Evolutionary conservation across 768 basidiomycete genomes (phyloP).

Genomic region (Trametes meyenii): DNA sequence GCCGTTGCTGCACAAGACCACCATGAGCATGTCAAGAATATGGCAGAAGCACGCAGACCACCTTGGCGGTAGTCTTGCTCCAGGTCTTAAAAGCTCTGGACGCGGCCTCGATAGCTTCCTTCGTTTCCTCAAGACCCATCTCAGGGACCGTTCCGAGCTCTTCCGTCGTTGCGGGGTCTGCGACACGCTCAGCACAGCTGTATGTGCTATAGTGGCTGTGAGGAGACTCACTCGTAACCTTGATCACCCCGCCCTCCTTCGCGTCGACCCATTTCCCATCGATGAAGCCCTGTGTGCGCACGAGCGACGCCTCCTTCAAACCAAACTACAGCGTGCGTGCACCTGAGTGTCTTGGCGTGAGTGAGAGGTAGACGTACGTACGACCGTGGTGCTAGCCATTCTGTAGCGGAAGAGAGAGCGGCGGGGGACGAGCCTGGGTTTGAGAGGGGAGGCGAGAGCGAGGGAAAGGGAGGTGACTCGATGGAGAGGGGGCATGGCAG

Average conservation of each 20-base stretch:
- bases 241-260: constrained; percentile 69
- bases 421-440: constrained; percentile 3
- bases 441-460: neutral
- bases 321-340: constrained; percentile 51
- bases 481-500: constrained; percentile 10
- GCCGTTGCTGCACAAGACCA: constrained; percentile 57
- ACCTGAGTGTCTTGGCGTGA: neutral
- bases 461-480: constrained; percentile 6
- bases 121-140: constrained; percentile 84
- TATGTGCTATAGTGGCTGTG: neutral
- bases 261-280: constrained; percentile 87
- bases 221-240: constrained; percentile 68
- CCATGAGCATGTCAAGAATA: neutral
- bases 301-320: constrained; percentile 74
- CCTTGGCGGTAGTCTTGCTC: constrained; percentile 88
- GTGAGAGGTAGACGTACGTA: neutral
- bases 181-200: neutral
- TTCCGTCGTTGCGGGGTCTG: constrained; percentile 89
- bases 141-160: constrained; percentile 87
- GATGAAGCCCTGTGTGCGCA: constrained; percentile 78
- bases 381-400: constrained; percentile 15
- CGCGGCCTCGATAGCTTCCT: constrained; percentile 83
- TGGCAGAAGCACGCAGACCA: constrained; percentile 33
- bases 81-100: constrained; percentile 79
- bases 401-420: constrained; percentile 11